Evolutionary conservation across 176 grass and related monocot genomes (phyloP).

Genomic region (Lolium multiflorum): DNA sequence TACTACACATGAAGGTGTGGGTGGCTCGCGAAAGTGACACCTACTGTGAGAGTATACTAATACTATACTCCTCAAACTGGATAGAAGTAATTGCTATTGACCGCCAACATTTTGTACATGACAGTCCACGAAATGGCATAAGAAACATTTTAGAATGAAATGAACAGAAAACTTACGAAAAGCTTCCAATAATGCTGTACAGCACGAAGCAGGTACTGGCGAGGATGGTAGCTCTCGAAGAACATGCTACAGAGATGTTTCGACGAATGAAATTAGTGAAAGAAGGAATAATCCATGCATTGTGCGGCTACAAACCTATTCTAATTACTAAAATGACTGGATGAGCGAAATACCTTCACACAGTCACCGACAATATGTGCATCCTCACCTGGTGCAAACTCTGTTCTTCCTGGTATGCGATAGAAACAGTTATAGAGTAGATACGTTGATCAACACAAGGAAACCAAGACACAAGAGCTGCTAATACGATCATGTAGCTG

Average conservation of each 20-base stretch:
- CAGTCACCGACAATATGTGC: slow-evolving; percentile 96
- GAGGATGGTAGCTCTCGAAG: slow-evolving; percentile 98
- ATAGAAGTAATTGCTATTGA: neutral
- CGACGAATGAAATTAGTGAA: slow-evolving; percentile 26
- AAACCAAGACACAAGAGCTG: slow-evolving; percentile 17
- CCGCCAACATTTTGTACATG: neutral
- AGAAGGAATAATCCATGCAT: slow-evolving; percentile 8
- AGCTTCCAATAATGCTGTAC: slow-evolving; percentile 91
- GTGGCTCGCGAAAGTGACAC: neutral
- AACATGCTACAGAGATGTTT: slow-evolving; percentile 70
- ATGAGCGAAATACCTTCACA: slow-evolving; percentile 76
- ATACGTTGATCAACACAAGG: slow-evolving; percentile 31
- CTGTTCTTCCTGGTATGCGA: slow-evolving; percentile 70
- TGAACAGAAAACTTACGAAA: slow-evolving; percentile 70
- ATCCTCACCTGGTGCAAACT: slow-evolving; percentile 92
- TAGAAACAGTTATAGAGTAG: slow-evolving; percentile 41
- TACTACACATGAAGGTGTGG: neutral
- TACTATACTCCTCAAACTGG: neutral
- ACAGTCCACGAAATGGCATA: slow-evolving; percentile 26
- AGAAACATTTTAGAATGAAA: slow-evolving; percentile 19
- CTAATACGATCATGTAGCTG: slow-evolving; percentile 33
- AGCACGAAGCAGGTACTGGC: slow-evolving; percentile 94
- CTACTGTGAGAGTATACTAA: no score
- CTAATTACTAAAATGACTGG: slow-evolving; percentile 10
- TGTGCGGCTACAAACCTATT: neutral